phyloP scores from a whole-genome alignment of 2,329 filamentous ascomycete genomes.

The Fusarium graminum region DNA sequence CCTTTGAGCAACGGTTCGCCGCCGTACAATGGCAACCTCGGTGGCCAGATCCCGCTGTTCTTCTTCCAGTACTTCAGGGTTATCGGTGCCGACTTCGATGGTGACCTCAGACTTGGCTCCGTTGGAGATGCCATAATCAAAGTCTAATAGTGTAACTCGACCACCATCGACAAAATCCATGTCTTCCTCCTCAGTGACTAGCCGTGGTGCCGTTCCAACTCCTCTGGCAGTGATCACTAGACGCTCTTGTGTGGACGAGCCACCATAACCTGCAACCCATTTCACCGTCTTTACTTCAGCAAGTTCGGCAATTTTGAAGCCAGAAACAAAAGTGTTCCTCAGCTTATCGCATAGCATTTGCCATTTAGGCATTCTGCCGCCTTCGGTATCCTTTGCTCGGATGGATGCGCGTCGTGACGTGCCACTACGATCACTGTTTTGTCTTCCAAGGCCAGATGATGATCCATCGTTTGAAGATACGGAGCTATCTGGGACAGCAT shows the following conservation, averaged over 20 bases:
- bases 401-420: slow-evolving; percentile 52
- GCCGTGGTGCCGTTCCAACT: slow-evolving; percentile 66
- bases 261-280: slow-evolving; percentile 73
- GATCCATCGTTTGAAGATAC: slow-evolving; percentile 39
- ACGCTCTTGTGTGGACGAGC: slow-evolving; percentile 64
- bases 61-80: slow-evolving; percentile 78
- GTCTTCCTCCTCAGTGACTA: slow-evolving; percentile 75
- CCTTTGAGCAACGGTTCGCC: slow-evolving; percentile 77
- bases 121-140: slow-evolving; percentile 71
- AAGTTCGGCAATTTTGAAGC: slow-evolving; percentile 74
- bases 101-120: slow-evolving; percentile 70
- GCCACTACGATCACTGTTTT: slow-evolving; percentile 50
- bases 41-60: slow-evolving; percentile 79
- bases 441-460: slow-evolving; percentile 49
- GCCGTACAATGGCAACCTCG: slow-evolving; percentile 82
- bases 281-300: slow-evolving; percentile 76
- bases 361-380: slow-evolving; percentile 71
- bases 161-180: slow-evolving; percentile 84
- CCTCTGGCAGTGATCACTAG: slow-evolving; percentile 81
- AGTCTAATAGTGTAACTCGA: slow-evolving; percentile 79
- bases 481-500: slow-evolving; percentile 66
- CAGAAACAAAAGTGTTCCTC: slow-evolving; percentile 78
- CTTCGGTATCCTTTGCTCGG: slow-evolving; percentile 49
- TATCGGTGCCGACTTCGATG: slow-evolving; percentile 79
- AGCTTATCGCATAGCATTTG: slow-evolving; percentile 75